These are phyloP conservation scores for Penicillium angulare DNA, from an alignment of 495 filamentous ascomycete genomes.

Conservation along the genomic window DNA sequence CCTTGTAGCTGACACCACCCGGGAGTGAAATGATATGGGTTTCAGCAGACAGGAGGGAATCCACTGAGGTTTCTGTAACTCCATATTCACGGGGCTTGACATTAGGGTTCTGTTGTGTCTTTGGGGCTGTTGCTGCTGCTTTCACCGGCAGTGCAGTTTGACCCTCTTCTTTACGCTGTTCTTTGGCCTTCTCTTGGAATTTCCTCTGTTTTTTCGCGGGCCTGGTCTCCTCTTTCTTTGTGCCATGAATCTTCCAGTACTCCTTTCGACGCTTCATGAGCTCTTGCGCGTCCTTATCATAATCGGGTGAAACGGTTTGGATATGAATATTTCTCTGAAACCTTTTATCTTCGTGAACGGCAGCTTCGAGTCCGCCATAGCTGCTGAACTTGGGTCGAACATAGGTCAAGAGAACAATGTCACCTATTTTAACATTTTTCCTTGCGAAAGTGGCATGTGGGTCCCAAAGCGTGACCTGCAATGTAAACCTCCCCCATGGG, in stretches of 20 bases:
- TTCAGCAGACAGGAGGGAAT: conserved; percentile 41
- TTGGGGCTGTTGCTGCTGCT: conserved; percentile 27
- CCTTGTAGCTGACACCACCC: conserved; percentile 42
- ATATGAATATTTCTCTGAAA: conserved; percentile 55
- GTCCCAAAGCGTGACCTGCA: conserved; percentile 72
- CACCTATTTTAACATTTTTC: conserved; percentile 52
- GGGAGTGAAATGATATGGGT: conserved; percentile 41
- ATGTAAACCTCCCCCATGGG: conserved; percentile 69
- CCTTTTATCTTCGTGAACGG: conserved; percentile 60
- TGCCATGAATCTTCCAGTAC: conserved; percentile 51
- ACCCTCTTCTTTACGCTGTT: conserved; percentile 34
- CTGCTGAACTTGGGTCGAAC: conserved; percentile 61
- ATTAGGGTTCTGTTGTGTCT: conserved; percentile 37
- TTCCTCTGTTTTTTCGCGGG: conserved; percentile 38
- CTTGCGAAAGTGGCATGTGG: conserved; percentile 60
- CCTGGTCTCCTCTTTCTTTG: conserved; percentile 8
- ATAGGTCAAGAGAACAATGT: conserved; percentile 68
- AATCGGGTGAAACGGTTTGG: conserved; percentile 38
- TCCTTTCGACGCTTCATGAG: conserved; percentile 61
- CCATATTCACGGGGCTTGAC: conserved; percentile 28
- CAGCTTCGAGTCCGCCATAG: conserved; percentile 64
- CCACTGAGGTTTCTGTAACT: conserved; percentile 31
- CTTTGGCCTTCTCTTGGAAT: conserved; percentile 32
- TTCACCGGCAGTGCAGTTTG: conserved; percentile 19
- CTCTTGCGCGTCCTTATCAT: conserved; percentile 54